phyloP scores from a whole-genome alignment of 2,329 filamentous ascomycete species.

The Clarireedia hainanense region DNA sequence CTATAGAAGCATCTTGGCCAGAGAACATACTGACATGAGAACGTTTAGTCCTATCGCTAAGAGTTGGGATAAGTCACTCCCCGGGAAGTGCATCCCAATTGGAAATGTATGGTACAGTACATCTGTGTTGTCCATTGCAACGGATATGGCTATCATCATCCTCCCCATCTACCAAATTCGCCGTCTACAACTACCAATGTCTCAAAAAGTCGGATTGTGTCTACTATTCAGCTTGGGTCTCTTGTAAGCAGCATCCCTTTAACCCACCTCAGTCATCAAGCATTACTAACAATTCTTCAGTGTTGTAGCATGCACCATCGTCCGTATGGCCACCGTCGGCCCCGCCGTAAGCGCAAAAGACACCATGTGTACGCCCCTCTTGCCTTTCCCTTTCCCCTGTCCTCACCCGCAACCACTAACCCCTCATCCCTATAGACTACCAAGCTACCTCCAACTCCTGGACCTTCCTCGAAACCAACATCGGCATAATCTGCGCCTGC shows the following conservation, averaged over 20 bases:
- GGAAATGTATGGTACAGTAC: constrained; percentile 41
- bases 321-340: background rate
- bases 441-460: constrained; percentile 16
- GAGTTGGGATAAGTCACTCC: constrained; percentile 9
- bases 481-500: constrained; percentile 36
- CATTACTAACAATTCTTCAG: background rate
- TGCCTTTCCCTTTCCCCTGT: constrained; percentile 12
- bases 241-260: constrained; percentile 21
- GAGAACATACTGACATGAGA: background rate
- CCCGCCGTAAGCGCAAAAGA: constrained; percentile 13
- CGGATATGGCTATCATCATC: constrained; percentile 56
- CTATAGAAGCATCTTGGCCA: background rate
- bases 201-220: constrained; percentile 45
- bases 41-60: background rate
- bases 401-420: background rate
- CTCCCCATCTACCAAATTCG: constrained; percentile 46
- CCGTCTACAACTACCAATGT: constrained; percentile 52
- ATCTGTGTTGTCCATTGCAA: constrained; percentile 59
- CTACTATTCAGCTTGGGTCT: constrained; percentile 13
- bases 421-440: background rate
- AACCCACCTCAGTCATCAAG: background rate
- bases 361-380: constrained; percentile 8
- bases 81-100: constrained; percentile 1
- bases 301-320: constrained; percentile 14
- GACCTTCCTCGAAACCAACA: constrained; percentile 28